Conservation (phyloP, 345 rosid species). For the Lenwebbia sp. region DNA sequence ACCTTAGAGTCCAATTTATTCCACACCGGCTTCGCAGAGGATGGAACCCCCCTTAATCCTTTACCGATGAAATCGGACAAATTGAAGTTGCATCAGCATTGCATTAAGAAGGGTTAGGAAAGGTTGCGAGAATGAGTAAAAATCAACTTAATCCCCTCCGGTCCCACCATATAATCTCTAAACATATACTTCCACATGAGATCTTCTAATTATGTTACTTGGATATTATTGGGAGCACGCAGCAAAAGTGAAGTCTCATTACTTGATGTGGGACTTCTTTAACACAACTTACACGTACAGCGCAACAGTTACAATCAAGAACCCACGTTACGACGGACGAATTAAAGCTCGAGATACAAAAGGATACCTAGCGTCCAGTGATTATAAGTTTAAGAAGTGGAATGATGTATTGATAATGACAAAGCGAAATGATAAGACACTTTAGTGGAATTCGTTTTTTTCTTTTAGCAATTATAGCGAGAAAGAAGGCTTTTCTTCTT, state of each 20-base stretch:
- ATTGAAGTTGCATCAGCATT: neutral
- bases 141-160: neutral
- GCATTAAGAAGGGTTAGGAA: neutral
- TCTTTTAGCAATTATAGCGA: neutral
- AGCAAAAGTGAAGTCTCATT: too few species aligned
- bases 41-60: neutral
- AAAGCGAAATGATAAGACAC: neutral
- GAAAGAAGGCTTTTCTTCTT: neutral
- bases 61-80: neutral
- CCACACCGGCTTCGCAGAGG: neutral
- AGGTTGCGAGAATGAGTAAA: neutral
- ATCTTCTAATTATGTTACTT: neutral
- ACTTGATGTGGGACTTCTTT: too few species aligned
- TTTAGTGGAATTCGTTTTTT: neutral
- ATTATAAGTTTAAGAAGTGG: neutral
- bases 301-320: neutral
- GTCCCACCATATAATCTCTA: neutral
- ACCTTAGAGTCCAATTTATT: neutral
- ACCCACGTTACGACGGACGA: neutral
- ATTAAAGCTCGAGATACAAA: neutral
- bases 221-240: neutral
- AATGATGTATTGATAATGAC: neutral
- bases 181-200: neutral
- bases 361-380: neutral
- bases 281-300: too few species aligned